Evolutionary conservation across 2,329 filamentous ascomycete genomes (phyloP).

Genomic region (Xylaria sp.): DNA sequence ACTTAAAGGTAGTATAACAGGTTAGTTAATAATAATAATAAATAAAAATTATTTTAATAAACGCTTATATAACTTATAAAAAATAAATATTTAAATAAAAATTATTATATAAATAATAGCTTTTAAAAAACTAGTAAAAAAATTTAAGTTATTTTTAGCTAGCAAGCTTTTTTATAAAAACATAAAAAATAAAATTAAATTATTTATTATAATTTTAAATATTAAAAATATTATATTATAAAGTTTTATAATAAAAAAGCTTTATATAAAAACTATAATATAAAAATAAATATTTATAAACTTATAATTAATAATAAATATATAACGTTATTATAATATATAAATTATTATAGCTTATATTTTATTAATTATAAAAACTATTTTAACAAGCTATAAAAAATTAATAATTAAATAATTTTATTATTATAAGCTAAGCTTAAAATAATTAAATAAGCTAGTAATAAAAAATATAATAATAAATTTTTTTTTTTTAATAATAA

Average conservation of each 20-base stretch:
- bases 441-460: not conserved
- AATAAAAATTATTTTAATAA: not conserved
- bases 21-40: slow-evolving; percentile 6
- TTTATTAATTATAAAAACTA: slow-evolving; percentile 15
- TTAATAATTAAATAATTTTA: slow-evolving; percentile 18
- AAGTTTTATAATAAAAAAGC: slow-evolving; percentile 10
- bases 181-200: not conserved
- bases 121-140: not conserved
- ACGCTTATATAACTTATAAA: not conserved
- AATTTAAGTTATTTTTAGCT: not conserved
- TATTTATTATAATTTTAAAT: not conserved
- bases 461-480: not conserved
- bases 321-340: not conserved
- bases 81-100: not conserved
- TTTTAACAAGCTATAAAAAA: slow-evolving; percentile 3
- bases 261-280: slow-evolving; percentile 17
- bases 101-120: not conserved
- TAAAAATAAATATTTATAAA: slow-evolving; percentile 13
- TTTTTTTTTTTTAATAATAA: too few relatives aligned
- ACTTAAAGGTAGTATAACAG: too few relatives aligned
- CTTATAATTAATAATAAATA: slow-evolving; percentile 18
- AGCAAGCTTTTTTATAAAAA: slow-evolving; percentile 9
- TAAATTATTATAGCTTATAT: slow-evolving; percentile 8
- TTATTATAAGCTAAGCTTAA: slow-evolving; percentile 9
- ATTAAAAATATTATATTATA: slow-evolving; percentile 8